These are phyloP conservation scores for Carpediemonas membranifera DNA, from an alignment of 78 protist species.

Conservation along the genomic window DNA sequence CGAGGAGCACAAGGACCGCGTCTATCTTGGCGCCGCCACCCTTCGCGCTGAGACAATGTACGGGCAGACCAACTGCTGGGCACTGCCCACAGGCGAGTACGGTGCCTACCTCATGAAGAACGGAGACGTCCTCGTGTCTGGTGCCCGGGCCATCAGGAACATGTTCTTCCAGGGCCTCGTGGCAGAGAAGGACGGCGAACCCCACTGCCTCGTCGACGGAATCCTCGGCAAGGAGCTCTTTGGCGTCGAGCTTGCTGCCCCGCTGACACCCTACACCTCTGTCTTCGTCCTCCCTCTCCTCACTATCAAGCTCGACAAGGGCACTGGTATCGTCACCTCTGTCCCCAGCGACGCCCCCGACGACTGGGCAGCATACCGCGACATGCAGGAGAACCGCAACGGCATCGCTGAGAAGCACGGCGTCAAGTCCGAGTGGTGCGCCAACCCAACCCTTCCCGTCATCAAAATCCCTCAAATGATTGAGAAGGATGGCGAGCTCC, in stretches of 20 bases:
- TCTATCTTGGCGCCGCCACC: conserved; percentile 90
- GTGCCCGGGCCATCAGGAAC: conserved; percentile 70
- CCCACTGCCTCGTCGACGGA: background rate
- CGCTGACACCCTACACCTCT: conserved; percentile 23
- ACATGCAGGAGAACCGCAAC: conserved; percentile 68
- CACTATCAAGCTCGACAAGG: conserved; percentile 60
- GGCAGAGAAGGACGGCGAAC: background rate
- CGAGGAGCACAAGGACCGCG: background rate
- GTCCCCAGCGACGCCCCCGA: conserved; percentile 97
- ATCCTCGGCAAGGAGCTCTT: conserved; percentile 1
- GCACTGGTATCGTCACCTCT: conserved; percentile 72
- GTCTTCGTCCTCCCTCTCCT: conserved; percentile 85
- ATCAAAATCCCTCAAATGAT: background rate
- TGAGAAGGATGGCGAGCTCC: background rate
- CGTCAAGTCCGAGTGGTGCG: conserved; percentile 49
- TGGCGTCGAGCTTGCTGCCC: background rate
- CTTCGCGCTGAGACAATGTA: conserved; percentile 99
- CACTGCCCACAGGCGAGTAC: conserved; percentile 76
- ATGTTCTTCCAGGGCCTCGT: conserved; percentile 69
- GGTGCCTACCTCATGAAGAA: conserved; percentile 64
- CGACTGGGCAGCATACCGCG: conserved; percentile 79
- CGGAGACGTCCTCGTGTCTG: conserved; percentile 40
- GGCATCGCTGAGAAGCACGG: conserved; percentile 55
- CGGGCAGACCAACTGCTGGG: conserved; percentile 99
- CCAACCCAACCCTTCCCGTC: background rate